Base-by-base conservation (phyloP, 345 rosid species). In the Schrenkiella parvula region DNA sequence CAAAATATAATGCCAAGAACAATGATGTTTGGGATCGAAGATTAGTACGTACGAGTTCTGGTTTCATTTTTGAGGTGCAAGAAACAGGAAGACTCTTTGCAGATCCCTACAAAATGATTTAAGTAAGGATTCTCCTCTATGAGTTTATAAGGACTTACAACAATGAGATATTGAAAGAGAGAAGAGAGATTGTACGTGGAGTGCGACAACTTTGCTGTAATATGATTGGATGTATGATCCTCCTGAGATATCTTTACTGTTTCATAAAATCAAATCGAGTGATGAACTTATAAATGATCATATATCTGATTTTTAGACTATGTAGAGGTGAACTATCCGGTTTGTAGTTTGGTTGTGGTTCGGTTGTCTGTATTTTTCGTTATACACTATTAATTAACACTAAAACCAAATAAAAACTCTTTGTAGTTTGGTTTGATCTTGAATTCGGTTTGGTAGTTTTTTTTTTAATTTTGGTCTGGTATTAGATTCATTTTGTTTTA, bases 241-340 rank as follows among this genome's bases (percentile, higher is more conserved):
- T 73, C 98, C 95, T 2, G 96, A 80, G 47, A 93, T 63, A 68
- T 91, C 96, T 71, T 79, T 88, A 52, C 98, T 93, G 87, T 78
- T 42, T 47, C 25, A 66, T 44, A 67, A 28, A 22, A 10, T 54
- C 18, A 1, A 6, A 34, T 75, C 68, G 68, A 70, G 70, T 32
- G 23, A 4, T 4, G n/a, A n/a, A n/a, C n/a, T n/a, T n/a, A n/a
- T n/a, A n/a, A n/a, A n/a, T 32, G 25, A 23, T 1, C 3, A 23
- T 23, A 23, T 23, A 3, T 23, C 25, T 23, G 25, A 23, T 23
- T 35, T 17, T 32, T 32, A 32, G 35, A 32, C 35, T 32, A 32
- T 32, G 9, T 7, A 32, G 0, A 32, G 2, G 10, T 8, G 2
- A 1, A 32, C 10, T 6, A 8, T 32, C 10, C 35, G 9, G 9